These are phyloP conservation scores for Kluyveromyces starmeri DNA, from an alignment of 805 yeast genomes.

Conservation along the genomic window DNA sequence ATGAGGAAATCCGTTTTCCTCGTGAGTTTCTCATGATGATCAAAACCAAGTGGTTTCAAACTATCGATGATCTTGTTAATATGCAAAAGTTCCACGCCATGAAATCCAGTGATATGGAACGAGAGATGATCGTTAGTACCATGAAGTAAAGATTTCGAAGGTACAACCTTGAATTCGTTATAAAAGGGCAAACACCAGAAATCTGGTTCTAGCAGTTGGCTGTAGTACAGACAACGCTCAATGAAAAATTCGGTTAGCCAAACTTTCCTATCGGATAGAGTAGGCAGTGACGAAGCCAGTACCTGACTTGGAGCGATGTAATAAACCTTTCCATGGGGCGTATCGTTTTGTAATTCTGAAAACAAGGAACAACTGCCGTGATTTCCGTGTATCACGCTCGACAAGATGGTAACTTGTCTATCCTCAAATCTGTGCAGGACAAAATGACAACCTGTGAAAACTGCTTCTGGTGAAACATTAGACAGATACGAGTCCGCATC, in stretches of 20 bases:
- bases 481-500: not conserved
- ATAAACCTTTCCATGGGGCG: not conserved
- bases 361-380: conserved; percentile 1
- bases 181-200: conserved; percentile 54
- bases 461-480: no score
- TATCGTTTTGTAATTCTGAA: not conserved
- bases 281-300: conserved; percentile 10
- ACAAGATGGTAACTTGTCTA: not conserved
- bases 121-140: conserved; percentile 1
- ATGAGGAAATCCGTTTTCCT: conserved; percentile 24
- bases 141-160: conserved; percentile 19
- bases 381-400: conserved; percentile 1
- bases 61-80: conserved; percentile 50
- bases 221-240: conserved; percentile 61
- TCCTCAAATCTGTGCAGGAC: not conserved
- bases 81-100: conserved; percentile 69
- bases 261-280: conserved; percentile 1
- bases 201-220: conserved; percentile 38
- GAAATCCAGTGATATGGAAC: conserved; percentile 53
- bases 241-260: conserved; percentile 68
- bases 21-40: conserved; percentile 21
- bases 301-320: conserved; percentile 15
- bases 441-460: conserved; percentile 3
- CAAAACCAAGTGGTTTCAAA: conserved; percentile 34
- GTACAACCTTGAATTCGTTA: conserved; percentile 23